phyloP scores from a whole-genome alignment of 208 protist genomes.

The Perkinsela sp. region DNA sequence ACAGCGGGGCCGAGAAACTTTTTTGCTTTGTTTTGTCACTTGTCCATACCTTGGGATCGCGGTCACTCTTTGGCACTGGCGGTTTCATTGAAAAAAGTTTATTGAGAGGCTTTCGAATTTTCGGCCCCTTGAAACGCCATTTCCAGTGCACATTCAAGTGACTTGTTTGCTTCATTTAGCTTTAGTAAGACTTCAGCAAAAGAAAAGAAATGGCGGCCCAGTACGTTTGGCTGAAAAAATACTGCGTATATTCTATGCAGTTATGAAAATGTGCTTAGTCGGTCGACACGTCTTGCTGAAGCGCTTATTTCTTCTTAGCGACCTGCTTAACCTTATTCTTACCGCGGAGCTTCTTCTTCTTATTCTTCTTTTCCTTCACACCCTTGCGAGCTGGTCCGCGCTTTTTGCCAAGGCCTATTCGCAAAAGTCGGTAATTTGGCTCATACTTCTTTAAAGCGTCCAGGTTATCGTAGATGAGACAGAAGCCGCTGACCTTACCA shows the following conservation, averaged over 20 bases:
- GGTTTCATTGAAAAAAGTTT: slow-evolving; percentile 17
- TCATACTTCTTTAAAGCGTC: slow-evolving; percentile 78
- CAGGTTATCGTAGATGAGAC: slow-evolving; percentile 94
- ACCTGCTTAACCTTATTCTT: slow-evolving; percentile 74
- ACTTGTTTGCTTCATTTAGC: too few relatives aligned
- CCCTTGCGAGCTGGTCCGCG: slow-evolving; percentile 75
- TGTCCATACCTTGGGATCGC: slow-evolving; percentile 67
- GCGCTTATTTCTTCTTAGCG: slow-evolving; percentile 64
- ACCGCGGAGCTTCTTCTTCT: slow-evolving; percentile 87
- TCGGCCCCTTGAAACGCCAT: neutral
- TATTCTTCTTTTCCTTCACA: slow-evolving; percentile 95
- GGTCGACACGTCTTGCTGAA: too few relatives aligned
- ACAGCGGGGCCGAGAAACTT: slow-evolving; percentile 63
- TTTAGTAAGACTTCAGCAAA: too few relatives aligned
- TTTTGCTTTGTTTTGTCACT: slow-evolving; percentile 57
- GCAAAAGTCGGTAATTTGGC: slow-evolving; percentile 86
- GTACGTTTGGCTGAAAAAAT: too few relatives aligned
- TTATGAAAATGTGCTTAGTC: too few relatives aligned
- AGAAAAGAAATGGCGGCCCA: too few relatives aligned
- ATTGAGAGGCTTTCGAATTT: neutral
- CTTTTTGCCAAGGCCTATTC: slow-evolving; percentile 67
- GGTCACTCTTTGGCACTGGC: slow-evolving; percentile 52
- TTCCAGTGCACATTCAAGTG: slow-evolving; percentile 1
- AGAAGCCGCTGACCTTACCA: slow-evolving; percentile 91
- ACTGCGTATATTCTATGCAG: too few relatives aligned